Evolutionary conservation across 257 asterid species (phyloP), one percentile per base, ranked within the genome.

Genomic region (Apocynum venetum): DNA sequence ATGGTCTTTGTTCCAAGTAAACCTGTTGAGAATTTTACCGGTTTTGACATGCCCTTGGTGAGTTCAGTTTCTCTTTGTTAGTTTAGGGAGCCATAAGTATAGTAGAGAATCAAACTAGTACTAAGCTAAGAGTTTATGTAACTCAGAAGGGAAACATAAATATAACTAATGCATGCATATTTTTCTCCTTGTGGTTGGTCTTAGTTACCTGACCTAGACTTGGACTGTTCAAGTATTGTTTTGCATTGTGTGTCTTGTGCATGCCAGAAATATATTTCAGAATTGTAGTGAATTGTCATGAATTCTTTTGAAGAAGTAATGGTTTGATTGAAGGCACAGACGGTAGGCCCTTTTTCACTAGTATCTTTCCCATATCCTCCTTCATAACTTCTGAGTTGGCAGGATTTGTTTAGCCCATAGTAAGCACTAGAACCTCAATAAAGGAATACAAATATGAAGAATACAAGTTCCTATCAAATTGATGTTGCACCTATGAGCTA

Each of bases 21-120:
- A 80, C 96, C 97, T 59, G 86, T 85, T 56, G 99, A 90, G 71
- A 83, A 85, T 75, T 78, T 96, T 76, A 55, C 3, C 81, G 97
- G 94, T 76, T 93, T 96, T 81, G 99, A 96, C 84, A 79, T 96
- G 88, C 99, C 99, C 61, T 72, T 96, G 98, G 98, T 95, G 89
- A 77, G 96, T 79, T 36, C 74, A 13, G 25, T 73, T 75, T 53
- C 44, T 79, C 72, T 66, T 46, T 36, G 72, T 69, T 71, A 8
- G 72, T 55, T 44, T 71, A 35, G 4, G 38, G 6, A 46, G 53
- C 8, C 38, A 19, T 17, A 17, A 68, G 35, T 40, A 25, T 25
- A 40, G 72, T 44, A 65, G 48, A 41, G 1, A 66, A 17, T 66
- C 72, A 66, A 19, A 41, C 25, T 66, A 19, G 31, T 11, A 31